These are phyloP conservation scores for Rauvolfia tetraphylla DNA, from an alignment of 257 asterid species.

Conservation along the genomic window DNA sequence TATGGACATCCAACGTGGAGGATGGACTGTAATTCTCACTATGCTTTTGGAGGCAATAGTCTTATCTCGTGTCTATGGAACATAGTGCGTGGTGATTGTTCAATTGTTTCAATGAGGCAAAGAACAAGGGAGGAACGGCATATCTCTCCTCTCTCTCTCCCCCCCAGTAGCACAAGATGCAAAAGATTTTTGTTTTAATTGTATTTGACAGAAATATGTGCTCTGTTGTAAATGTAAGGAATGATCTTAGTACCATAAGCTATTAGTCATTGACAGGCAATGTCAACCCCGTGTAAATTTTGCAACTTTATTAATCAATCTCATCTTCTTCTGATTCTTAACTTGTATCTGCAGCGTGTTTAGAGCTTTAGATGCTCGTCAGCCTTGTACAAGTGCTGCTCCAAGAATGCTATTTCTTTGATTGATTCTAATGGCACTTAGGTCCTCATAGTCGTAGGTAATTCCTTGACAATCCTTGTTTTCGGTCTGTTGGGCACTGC, in stretches of 20 bases:
- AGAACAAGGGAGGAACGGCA: not conserved
- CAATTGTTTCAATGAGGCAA: constrained; percentile 2
- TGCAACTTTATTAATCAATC: not conserved
- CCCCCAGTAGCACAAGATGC: constrained; percentile 7
- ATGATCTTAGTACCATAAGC: not conserved
- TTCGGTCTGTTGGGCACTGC: not conserved
- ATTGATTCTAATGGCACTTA: not conserved
- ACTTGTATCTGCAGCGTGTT: not conserved
- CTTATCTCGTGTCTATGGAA: not conserved
- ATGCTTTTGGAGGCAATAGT: not conserved
- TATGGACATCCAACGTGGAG: constrained; percentile 3
- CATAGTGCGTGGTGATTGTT: constrained; percentile 1
- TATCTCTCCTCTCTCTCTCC: not conserved
- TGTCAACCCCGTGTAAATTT: constrained; percentile 11
- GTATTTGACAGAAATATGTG: constrained; percentile 13
- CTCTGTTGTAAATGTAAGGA: constrained; percentile 18
- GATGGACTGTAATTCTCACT: not conserved
- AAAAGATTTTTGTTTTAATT: not conserved
- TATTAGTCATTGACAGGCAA: constrained; percentile 4
- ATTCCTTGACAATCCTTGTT: not conserved
- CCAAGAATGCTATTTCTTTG: not conserved
- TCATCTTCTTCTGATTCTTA: not conserved
- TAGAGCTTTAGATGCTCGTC: not conserved
- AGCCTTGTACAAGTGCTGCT: not conserved
- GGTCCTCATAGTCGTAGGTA: not conserved